Evolutionary conservation across 148 eudicot species (phyloP), one percentile per base, ranked within the genome.

Genomic region (Fagopyrum esculentum): DNA sequence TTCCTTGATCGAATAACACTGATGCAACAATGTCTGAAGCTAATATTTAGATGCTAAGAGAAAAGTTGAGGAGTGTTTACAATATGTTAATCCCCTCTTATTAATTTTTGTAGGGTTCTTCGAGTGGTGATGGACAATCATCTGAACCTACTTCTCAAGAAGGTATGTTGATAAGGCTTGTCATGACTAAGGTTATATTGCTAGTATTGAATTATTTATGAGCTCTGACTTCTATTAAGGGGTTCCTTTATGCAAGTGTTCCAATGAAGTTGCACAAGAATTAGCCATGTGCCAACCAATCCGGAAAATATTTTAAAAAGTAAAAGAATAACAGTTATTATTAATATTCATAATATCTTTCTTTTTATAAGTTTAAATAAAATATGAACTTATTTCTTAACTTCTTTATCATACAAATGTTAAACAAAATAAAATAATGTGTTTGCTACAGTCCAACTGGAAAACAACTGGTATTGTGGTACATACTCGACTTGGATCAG

Each of bases 51-150:
- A 40, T 35, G 19, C 71, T 40, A 63, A 15, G 69, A 29, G 30
- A 63, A 29, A 29, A 35, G 12, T 30, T 63, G 45, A 30, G 6
- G 11, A 63, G 69, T 29, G 45, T 29, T 29, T 63, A 66, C 43
- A 15, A 35, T 40, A 11, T 63, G 16, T 29, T 30, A 66, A 13
- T 2, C 7, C 3, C 9, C 43, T 66, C 40, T 13, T 2, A 2
- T 66, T 45, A 40, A 35, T 66, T 7, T 63, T 35, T 69, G 74
- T 83, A 93, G 98, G 93, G 87, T 68, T 82, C 96, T 64, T 82
- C 89, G 74, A 86, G 80, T 84, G 88, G 78, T 68, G 79, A 77
- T 69, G 93, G 86, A 51, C 93, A 84, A 80, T 86, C 90, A 54
- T 86, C 96, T 74, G 77, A 44, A 46, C 82, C 85, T 76, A 75